These are phyloP conservation scores for Emydomyces testavorans DNA, from an alignment of 2,329 filamentous ascomycete genomes.

Conservation along the genomic window DNA sequence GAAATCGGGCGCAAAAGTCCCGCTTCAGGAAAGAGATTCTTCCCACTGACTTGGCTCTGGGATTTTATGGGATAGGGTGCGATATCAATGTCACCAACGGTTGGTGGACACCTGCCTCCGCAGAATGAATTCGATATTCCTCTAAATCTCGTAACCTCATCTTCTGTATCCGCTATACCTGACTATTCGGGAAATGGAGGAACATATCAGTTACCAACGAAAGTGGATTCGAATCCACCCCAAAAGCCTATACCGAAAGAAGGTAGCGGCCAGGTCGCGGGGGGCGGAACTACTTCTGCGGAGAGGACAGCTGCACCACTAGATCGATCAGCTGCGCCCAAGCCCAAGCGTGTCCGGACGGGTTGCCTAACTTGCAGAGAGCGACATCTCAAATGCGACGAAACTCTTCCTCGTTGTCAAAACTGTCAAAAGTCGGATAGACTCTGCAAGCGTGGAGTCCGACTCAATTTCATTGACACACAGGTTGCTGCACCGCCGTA, in stretches of 20 bases:
- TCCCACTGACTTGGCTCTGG: background rate
- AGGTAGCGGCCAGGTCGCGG: background rate
- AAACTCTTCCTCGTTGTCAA: constrained; percentile 52
- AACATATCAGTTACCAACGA: constrained; percentile 12
- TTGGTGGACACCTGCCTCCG: constrained; percentile 17
- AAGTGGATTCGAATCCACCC: constrained; percentile 9
- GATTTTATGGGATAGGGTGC: background rate
- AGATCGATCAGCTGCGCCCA: constrained; percentile 30
- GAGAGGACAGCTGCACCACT: constrained; percentile 7
- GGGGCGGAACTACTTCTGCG: background rate
- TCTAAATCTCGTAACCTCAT: constrained; percentile 14
- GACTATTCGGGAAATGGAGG: constrained; percentile 13
- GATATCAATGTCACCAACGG: constrained; percentile 19
- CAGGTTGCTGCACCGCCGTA: constrained; percentile 58
- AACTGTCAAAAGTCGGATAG: constrained; percentile 85
- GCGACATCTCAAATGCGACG: constrained; percentile 83
- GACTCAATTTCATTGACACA: constrained; percentile 84
- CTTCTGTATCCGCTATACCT: constrained; percentile 10
- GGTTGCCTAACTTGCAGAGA: constrained; percentile 85
- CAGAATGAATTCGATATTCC: constrained; percentile 19
- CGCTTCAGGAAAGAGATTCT: constrained; percentile 11
- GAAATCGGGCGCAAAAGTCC: constrained; percentile 11
- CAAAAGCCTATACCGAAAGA: constrained; percentile 7
- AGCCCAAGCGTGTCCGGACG: constrained; percentile 77
- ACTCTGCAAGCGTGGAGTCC: constrained; percentile 71